phyloP scores from a whole-genome alignment of 2,329 filamentous ascomycete genomes.

The Lecanicillium sp. region DNA sequence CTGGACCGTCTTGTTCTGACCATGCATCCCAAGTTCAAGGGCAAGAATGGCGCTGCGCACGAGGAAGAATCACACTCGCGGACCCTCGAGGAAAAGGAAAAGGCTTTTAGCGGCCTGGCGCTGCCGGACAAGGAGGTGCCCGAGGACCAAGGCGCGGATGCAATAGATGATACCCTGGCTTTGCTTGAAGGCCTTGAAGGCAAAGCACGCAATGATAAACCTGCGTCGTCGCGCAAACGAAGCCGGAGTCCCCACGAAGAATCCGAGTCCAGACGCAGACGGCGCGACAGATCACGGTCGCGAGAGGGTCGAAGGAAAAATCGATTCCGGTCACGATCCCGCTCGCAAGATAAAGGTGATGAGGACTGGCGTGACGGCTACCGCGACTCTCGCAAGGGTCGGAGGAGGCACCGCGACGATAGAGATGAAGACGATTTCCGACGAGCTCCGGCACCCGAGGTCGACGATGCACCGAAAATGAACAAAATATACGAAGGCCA shows the following conservation, averaged over 20 bases:
- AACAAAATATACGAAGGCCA: constrained; percentile 86
- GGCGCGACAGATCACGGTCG: constrained; percentile 32
- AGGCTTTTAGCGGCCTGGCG: constrained; percentile 83
- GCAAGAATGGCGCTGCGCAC: constrained; percentile 31
- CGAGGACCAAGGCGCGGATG: constrained; percentile 41
- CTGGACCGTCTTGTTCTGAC: constrained; percentile 81
- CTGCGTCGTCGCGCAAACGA: constrained; percentile 47
- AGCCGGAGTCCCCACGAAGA: constrained; percentile 51
- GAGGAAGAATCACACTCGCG: constrained; percentile 31
- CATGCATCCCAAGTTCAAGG: constrained; percentile 82
- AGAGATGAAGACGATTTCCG: constrained; percentile 49
- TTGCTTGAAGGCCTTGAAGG: constrained; percentile 78
- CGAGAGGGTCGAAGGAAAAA: constrained; percentile 29
- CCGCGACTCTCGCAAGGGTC: constrained; percentile 21
- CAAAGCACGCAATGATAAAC: constrained; percentile 46
- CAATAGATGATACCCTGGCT: constrained; percentile 87
- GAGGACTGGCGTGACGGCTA: constrained; percentile 36
- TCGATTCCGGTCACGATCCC: constrained; percentile 26
- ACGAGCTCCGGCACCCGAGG: constrained; percentile 58
- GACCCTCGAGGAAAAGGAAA: constrained; percentile 63
- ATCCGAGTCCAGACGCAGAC: constrained; percentile 32
- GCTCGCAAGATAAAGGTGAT: constrained; percentile 30
- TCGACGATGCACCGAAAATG: constrained; percentile 74
- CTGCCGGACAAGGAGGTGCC: constrained; percentile 65
- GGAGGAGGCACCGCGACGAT: constrained; percentile 30